Evolutionary conservation across 2,329 filamentous ascomycete species (phyloP).

Genomic region (Trichoderma koningiopsis): DNA sequence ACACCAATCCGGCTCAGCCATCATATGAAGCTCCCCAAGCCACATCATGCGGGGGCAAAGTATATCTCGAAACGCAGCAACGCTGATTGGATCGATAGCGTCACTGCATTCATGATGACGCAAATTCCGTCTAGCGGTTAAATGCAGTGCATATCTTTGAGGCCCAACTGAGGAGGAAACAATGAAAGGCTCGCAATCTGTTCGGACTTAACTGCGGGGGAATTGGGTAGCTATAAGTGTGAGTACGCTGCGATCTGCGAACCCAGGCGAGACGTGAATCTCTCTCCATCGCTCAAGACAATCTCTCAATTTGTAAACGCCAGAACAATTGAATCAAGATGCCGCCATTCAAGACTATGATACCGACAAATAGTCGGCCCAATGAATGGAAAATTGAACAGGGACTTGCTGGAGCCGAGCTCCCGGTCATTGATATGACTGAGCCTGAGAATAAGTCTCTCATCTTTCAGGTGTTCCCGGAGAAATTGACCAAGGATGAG

Average conservation of each 20-base stretch:
- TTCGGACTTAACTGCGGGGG: neutral
- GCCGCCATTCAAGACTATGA: neutral
- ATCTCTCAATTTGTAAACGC: no score
- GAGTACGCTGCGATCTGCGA: neutral
- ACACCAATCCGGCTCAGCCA: neutral
- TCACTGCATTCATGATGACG: neutral
- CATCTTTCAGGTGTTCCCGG: neutral
- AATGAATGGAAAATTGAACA: conserved; percentile 23
- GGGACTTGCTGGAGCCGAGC: conserved; percentile 13
- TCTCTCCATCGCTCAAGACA: no score
- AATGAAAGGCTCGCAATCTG: neutral
- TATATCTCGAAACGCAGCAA: neutral
- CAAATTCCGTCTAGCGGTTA: neutral
- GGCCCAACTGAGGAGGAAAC: neutral
- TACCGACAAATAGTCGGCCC: neutral
- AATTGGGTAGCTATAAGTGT: conserved; percentile 11
- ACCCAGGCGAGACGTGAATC: no score
- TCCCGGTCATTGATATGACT: conserved; percentile 21
- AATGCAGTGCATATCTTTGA: neutral
- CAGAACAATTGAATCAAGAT: neutral
- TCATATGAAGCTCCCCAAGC: neutral
- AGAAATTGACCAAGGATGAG: neutral
- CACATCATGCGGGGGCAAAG: neutral
- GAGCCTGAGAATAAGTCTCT: neutral
- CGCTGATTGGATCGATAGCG: neutral